Evolutionary conservation across 2,329 filamentous ascomycete genomes (phyloP).

Genomic region (Apiospora phragmitis): DNA sequence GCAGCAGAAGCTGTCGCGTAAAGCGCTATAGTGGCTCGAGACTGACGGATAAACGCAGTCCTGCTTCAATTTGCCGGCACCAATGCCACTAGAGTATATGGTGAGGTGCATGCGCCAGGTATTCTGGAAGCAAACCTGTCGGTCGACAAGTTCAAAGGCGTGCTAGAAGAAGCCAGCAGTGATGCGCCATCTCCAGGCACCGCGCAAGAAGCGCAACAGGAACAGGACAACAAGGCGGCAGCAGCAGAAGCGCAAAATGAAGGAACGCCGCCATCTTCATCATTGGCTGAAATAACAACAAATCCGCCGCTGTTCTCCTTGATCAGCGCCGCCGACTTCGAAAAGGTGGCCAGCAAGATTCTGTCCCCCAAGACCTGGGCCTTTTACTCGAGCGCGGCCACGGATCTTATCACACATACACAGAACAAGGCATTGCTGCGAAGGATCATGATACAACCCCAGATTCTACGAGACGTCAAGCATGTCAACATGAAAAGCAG

Average conservation of each 20-base stretch:
- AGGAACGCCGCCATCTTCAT: not conserved
- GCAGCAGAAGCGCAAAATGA: too few species aligned
- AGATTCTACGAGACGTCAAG: constrained; percentile 43
- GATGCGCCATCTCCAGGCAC: constrained; percentile 9
- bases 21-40: too few species aligned
- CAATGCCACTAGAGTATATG: constrained; percentile 13
- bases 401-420: constrained; percentile 56
- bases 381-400: constrained; percentile 67
- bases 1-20: not conserved
- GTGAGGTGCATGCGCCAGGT: constrained; percentile 14
- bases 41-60: not conserved
- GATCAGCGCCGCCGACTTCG: constrained; percentile 63
- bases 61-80: constrained; percentile 14
- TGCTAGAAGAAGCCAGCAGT: constrained; percentile 13
- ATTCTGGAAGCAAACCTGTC: constrained; percentile 14
- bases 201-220: not conserved
- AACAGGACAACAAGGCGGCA: not conserved
- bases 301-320: constrained; percentile 54
- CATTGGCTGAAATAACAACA: not conserved
- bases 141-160: constrained; percentile 14
- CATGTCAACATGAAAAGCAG: constrained; percentile 48
- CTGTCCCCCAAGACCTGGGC: constrained; percentile 67
- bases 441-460: constrained; percentile 56
- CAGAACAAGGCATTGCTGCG: constrained; percentile 57
- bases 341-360: constrained; percentile 52